A percentile compares a stretch with the other conserved stretches of the same genome.
Evolutionary conservation across 305 asterid species (phyloP).

Genomic region (Plantago lanceolata): DNA sequence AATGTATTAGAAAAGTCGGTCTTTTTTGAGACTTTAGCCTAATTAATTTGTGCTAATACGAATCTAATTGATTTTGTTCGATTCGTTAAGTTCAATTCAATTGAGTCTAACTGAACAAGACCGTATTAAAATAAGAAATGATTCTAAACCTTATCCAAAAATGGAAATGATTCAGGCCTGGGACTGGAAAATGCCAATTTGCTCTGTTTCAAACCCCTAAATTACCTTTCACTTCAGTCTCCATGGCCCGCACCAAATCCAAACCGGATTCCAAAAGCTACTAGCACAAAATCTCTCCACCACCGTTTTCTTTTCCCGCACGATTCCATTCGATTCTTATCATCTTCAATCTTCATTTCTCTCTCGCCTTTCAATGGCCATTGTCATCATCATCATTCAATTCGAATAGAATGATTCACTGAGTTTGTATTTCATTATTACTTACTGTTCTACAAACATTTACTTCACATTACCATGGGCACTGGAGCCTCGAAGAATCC

Average conservation of each 20-base stretch:
- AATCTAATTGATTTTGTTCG: too few relatives aligned
- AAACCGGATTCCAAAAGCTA: constrained; percentile 11
- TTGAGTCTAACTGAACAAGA: too few relatives aligned
- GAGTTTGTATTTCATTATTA: neutral
- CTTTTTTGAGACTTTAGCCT: too few relatives aligned
- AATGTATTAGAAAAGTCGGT: too few relatives aligned
- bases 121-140: too few relatives aligned
- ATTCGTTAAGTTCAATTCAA: too few relatives aligned
- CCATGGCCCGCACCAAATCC: constrained; percentile 17
- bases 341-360: neutral
- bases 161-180: too few relatives aligned
- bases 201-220: constrained; percentile 2
- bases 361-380: constrained; percentile 1
- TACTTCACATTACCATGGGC: constrained; percentile 40
- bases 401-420: neutral
- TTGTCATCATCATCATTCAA: neutral
- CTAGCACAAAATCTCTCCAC: neutral
- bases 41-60: too few relatives aligned
- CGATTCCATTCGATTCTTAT: constrained; percentile 15
- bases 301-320: constrained; percentile 2
- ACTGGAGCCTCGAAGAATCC: constrained; percentile 53
- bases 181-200: too few relatives aligned
- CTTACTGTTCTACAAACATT: neutral
- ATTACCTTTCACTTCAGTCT: constrained; percentile 2
- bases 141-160: neutral